Base-by-base conservation (phyloP, 352 stramenopile genomes). In the Globisporangium polare region DNA sequence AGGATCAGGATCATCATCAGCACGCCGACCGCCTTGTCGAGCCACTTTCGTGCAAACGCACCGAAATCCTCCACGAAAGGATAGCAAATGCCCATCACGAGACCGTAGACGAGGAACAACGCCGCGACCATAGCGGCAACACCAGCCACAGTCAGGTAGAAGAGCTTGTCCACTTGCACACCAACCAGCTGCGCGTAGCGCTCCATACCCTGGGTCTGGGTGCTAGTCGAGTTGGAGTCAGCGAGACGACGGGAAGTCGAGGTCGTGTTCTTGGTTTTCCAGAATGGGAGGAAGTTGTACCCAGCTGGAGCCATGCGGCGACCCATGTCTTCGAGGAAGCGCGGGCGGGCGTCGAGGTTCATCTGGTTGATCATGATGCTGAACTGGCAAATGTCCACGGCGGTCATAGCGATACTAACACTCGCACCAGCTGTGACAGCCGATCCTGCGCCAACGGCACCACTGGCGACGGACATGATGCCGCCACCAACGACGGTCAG, bases 1-100 rank as follows among this genome's bases (percentile, higher is more conserved):
- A 94, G 70, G 53, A 95, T 92, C 13, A 90, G 63, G 24, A 95
- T 77, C 75, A 92, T 89, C 80, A 94, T 89, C 26, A 91, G 66
- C 59, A 84, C 81, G 22, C 83, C 84, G 51, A 95, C 77, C 3
- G 80, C 71, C 61, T 94, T 92, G 61, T 94, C 84, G 7, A 92
- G 71, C 76, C 81, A 92, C 60, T 91, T 90, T 39, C 63, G 35
- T n/a, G 67, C 71, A 63, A 91, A 94, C 18, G 62, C 61, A 12
- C 58, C 50, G 35, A 88, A 88, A 52, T 91, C 73, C 2, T 53
- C 52, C 15, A 94, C 76, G 49, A 90, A 68, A 27, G 77, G 78
- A 58, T 68, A 83, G 33, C 66, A 77, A 4, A 79, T 42, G 3
- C 67, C 62, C 64, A 89, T 83, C 3, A 80, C 67, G 4, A 86